Conservation (phyloP, 208 protist species). For the Acanthamoeba sp. region DNA sequence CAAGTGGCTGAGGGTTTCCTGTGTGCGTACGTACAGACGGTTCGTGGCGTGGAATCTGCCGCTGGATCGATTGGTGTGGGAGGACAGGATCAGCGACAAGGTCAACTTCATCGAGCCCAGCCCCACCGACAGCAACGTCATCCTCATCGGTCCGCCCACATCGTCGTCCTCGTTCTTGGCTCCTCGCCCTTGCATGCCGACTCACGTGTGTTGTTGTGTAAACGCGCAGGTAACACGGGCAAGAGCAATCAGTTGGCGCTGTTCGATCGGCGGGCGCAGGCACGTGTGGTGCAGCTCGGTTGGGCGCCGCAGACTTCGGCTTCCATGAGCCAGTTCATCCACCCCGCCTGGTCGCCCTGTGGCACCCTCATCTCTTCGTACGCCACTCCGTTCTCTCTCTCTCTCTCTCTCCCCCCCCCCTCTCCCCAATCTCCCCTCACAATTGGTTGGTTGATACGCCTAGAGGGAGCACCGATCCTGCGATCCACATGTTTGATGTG, state of each 20-base stretch:
- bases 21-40: neutral
- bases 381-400: neutral
- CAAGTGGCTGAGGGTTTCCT: neutral
- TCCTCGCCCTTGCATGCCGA: too few relatives aligned
- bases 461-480: neutral
- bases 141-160: neutral
- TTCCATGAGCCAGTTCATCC: slow-evolving; percentile 35
- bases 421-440: too few relatives aligned
- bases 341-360: slow-evolving; percentile 21
- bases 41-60: slow-evolving; percentile 26
- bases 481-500: slow-evolving; percentile 22
- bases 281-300: neutral
- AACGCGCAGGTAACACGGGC: neutral
- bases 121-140: neutral
- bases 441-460: too few relatives aligned
- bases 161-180: too few relatives aligned
- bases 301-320: neutral
- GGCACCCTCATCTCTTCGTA: slow-evolving; percentile 22
- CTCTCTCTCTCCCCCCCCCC: too few relatives aligned
- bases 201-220: neutral
- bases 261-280: slow-evolving; percentile 1
- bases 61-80: slow-evolving; percentile 1
- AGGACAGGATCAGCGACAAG: neutral
- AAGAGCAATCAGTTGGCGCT: slow-evolving; percentile 8
- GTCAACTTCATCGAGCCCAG: slow-evolving; percentile 14